Evolutionary conservation across 352 stramenopile species (phyloP).

Genomic region (Phytopythium aichiense): DNA sequence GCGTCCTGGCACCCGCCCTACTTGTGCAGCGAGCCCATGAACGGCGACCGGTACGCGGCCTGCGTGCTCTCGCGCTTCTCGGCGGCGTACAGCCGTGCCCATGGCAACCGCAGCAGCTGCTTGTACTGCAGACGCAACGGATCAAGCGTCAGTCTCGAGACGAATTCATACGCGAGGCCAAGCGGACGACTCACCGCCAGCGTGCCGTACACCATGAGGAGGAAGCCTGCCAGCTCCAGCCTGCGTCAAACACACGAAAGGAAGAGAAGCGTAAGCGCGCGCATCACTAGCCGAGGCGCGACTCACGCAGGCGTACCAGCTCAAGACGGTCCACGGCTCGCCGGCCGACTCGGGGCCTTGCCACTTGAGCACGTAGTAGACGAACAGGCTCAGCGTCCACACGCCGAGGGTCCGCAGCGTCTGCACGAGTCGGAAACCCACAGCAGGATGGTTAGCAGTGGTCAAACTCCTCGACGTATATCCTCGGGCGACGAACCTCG

Average conservation of each 20-base stretch:
- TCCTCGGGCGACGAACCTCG: constrained; percentile 36
- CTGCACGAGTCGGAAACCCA: constrained; percentile 22
- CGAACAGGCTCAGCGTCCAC: constrained; percentile 70
- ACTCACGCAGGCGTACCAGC: constrained; percentile 36
- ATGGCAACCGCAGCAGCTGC: constrained; percentile 59
- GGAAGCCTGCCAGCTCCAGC: constrained; percentile 70
- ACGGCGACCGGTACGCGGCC: constrained; percentile 59
- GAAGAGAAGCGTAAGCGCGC: background rate
- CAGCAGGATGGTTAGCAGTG: constrained; percentile 3
- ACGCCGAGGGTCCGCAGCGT: constrained; percentile 77
- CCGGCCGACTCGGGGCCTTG: constrained; percentile 47
- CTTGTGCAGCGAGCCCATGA: constrained; percentile 76
- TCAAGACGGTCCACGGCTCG: constrained; percentile 69
- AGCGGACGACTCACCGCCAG: constrained; percentile 45
- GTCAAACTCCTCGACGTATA: background rate
- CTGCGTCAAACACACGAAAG: constrained; percentile 18
- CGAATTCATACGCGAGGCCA: background rate
- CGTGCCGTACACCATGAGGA: constrained; percentile 78
- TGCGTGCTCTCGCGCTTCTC: constrained; percentile 37
- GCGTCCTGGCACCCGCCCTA: constrained; percentile 14
- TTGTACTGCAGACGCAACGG: constrained; percentile 55
- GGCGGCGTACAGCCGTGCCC: constrained; percentile 38
- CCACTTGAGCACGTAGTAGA: constrained; percentile 80
- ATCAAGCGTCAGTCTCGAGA: background rate
- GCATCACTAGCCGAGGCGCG: background rate